Conservation (phyloP, 1,284 basidiomycete species). For the Athelia psychrophila region DNA sequence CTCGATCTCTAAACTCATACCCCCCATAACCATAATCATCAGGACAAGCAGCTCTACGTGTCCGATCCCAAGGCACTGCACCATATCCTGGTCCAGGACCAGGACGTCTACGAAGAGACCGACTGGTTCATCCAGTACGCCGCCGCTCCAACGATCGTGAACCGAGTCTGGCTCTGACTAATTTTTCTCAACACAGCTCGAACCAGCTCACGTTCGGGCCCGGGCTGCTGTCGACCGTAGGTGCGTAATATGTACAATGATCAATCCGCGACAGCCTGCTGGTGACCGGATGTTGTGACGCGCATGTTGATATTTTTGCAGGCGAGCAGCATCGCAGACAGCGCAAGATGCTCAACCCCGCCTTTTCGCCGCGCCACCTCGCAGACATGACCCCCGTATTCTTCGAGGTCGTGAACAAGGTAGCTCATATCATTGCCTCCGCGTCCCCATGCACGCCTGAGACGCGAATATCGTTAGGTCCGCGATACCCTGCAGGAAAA, state of each 20-base stretch:
- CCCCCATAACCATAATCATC: no score
- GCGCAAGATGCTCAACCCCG: conserved; percentile 45
- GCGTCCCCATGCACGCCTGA: conserved; percentile 4
- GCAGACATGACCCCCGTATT: conserved; percentile 38
- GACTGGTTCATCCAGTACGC: conserved; percentile 32
- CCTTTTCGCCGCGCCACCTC: conserved; percentile 43
- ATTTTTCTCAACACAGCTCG: conserved; percentile 18
- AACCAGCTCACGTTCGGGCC: conserved; percentile 32
- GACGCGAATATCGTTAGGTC: conserved; percentile 8
- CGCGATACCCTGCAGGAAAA: conserved; percentile 20
- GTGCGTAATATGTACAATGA: conserved; percentile 17
- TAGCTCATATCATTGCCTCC: conserved; percentile 6
- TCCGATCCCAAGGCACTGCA: conserved; percentile 38
- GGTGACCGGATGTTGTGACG: neutral
- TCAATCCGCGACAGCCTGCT: neutral
- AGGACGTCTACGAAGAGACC: conserved; percentile 29
- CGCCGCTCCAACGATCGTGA: neutral
- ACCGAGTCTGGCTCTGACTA: neutral
- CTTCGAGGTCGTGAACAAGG: conserved; percentile 27
- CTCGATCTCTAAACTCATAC: no score
- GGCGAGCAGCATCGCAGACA: conserved; percentile 41
- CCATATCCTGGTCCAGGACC: conserved; percentile 37
- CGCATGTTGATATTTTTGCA: no score
- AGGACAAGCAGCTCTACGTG: conserved; percentile 34
- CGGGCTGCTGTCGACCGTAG: conserved; percentile 32